Conservation (phyloP, 2,329 filamentous ascomycete genomes). For the Aspergillus ustus region DNA sequence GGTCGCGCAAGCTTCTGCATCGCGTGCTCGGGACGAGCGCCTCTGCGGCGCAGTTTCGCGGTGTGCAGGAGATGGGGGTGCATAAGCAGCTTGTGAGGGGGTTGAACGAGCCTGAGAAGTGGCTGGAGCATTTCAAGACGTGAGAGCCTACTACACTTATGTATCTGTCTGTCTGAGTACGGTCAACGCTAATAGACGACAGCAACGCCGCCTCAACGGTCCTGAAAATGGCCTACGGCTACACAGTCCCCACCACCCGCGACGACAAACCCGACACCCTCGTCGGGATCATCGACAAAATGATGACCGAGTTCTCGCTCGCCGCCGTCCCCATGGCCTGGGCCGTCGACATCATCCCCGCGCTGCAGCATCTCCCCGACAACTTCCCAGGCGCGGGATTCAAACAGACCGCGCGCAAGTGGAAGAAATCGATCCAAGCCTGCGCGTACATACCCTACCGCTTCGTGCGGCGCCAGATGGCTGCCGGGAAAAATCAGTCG, state of each 20-base stretch:
- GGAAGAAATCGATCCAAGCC: slow-evolving; percentile 35
- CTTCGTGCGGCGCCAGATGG: slow-evolving; percentile 51
- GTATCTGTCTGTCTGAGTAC: neutral
- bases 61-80: slow-evolving; percentile 50
- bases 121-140: slow-evolving; percentile 48
- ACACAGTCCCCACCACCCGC: slow-evolving; percentile 33
- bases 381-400: slow-evolving; percentile 54
- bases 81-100: slow-evolving; percentile 49
- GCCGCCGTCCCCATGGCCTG: slow-evolving; percentile 49
- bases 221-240: slow-evolving; percentile 46
- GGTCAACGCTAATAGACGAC: neutral
- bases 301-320: slow-evolving; percentile 48
- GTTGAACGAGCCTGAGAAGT: slow-evolving; percentile 44
- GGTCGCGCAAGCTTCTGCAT: slow-evolving; percentile 52
- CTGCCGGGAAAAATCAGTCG: slow-evolving; percentile 30
- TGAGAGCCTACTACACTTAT: slow-evolving; percentile 5
- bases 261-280: slow-evolving; percentile 36
- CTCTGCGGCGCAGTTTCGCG: slow-evolving; percentile 44
- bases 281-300: slow-evolving; percentile 46
- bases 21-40: slow-evolving; percentile 51
- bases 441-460: slow-evolving; percentile 47
- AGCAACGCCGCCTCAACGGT: slow-evolving; percentile 47
- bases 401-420: slow-evolving; percentile 45
- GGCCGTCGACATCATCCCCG: slow-evolving; percentile 52
- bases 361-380: slow-evolving; percentile 42